Evolutionary conservation across 2,329 filamentous ascomycete genomes (phyloP), one percentile per base, ranked within the genome.

Genomic region (Nothomitra cinnamomea): DNA sequence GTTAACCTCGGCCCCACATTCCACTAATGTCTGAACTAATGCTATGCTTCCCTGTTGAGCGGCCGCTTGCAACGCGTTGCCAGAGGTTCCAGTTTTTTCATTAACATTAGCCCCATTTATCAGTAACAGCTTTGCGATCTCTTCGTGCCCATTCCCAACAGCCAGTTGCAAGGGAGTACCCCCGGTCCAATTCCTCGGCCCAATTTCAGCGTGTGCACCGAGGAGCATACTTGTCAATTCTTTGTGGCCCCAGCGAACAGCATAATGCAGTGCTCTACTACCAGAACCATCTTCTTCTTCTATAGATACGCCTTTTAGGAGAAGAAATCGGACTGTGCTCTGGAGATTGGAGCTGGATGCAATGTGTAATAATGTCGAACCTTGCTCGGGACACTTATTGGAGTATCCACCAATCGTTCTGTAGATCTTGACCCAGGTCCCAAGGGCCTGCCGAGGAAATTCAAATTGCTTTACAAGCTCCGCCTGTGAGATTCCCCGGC

Each of bases 221-320:
- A 60, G 52, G 32, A 60, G 56, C 5, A 53, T 10, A 28, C 55
- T 32, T 12, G 57, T 52, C 19, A 59, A 32, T 51, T 56, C 36
- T 40, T 3, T 45, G 22, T 60, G 51, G 1, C 58, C 57, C 32
- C 17, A 50, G 1, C 8, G 35, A 22, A 51, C 21, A 13, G 57
- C 56, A 56, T 52, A 51, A n/a, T 59, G 53, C 1, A 60, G 47
- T 47, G 55, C 54, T 45, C 12, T 56, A 21, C 32, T 53, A 25
- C 51, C 25, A 55, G 8, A 2, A 53, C 13, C 7, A 50, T 58
- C 57, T 43, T 21, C 3, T 21, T 5, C 41, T 21, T 45, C 41
- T 10, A 45, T 22, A 21, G 10, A 15, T 8, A 3, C 15, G 24
- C n/a, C 41, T 22, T 15, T 45, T 21, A 21, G 17, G 10, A 45